Evolutionary conservation across 305 asterid genomes (phyloP), one percentile per base, ranked within the genome.

Genomic region (Fraxinus ornus): DNA sequence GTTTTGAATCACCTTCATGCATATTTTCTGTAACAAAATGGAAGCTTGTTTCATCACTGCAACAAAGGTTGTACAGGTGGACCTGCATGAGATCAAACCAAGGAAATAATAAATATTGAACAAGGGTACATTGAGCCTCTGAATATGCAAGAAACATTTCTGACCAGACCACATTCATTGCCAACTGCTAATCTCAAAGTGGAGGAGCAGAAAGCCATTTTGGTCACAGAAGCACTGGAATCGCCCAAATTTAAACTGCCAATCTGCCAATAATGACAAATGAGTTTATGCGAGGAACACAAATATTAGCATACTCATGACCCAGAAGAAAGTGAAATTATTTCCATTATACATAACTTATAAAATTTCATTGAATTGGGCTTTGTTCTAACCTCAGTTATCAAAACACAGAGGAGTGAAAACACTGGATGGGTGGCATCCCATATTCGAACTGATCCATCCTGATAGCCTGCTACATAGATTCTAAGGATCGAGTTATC

Each of bases 371-470:
- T 74, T 22, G 44, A 82, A 76, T 80, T 78, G 78, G 78, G 35
- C 52, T 32, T 60, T 80, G 74, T 62, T 78, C 85, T 84, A 82
- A 95, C 99, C 99, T 92, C 91, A 80, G 85, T 80, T 84, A 85
- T 86, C 81, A 92, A 86, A 77, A 88, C 86, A 85, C 89, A 92
- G 76, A 94, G 87, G 87, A 87, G 90, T 39, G 90, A 85, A 70
- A 94, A 87, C 82, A 94, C 96, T 68, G 97, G 96, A 90, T 86
- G 81, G 73, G 97, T 95, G 86, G 92, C 96, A 91, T 94, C 95
- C 99, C 98, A 95, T 82, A 95, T 87, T 82, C 90, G 92, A 82
- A 93, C 90, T 82, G 98, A 95, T 85, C 97, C 99, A 88, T 95
- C 96, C 82, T 88, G 91, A 88, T 93, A 95, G 77, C 99, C 99